phyloP scores from a whole-genome alignment of 225 moss, liverwort and hornwort genomes.

The Asterella californica region DNA sequence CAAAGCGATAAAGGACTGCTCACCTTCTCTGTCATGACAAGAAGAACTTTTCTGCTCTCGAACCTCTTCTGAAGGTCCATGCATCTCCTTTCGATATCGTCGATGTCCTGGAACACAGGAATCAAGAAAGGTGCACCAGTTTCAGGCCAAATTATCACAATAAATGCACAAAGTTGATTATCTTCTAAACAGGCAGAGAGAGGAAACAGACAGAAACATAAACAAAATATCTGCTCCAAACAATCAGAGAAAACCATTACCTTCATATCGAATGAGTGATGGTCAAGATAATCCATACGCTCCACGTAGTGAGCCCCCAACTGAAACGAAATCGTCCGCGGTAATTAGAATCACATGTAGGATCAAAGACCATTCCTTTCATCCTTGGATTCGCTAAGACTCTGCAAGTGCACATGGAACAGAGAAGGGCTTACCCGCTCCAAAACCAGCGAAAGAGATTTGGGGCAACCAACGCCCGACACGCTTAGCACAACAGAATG shows the following conservation, averaged over 20 bases:
- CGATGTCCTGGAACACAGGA: slow-evolving; percentile 52
- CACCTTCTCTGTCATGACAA: slow-evolving; percentile 93
- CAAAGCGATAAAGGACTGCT: not conserved
- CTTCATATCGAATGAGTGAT: slow-evolving; percentile 61
- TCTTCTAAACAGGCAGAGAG: not conserved
- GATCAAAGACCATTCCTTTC: not conserved
- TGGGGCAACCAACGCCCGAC: slow-evolving; percentile 85
- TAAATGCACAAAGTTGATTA: not conserved
- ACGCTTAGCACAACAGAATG: slow-evolving; percentile 70
- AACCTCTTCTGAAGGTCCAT: slow-evolving; percentile 53
- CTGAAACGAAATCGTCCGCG: slow-evolving; percentile 35
- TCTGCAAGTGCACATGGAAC: not conserved
- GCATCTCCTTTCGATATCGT: slow-evolving; percentile 39
- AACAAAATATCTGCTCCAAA: too few relatives aligned
- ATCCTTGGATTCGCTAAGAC: not conserved
- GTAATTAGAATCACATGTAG: not conserved
- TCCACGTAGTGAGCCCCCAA: slow-evolving; percentile 66
- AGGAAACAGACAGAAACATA: too few relatives aligned
- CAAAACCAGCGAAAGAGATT: slow-evolving; percentile 64
- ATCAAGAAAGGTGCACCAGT: not conserved
- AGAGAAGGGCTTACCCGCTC: slow-evolving; percentile 47
- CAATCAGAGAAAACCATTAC: slow-evolving; percentile 30
- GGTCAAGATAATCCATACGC: slow-evolving; percentile 82
- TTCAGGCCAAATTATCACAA: not conserved
- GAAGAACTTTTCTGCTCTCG: slow-evolving; percentile 36